phyloP scores from a whole-genome alignment of 2,329 filamentous ascomycete genomes.

The Scytalidium lignicola region DNA sequence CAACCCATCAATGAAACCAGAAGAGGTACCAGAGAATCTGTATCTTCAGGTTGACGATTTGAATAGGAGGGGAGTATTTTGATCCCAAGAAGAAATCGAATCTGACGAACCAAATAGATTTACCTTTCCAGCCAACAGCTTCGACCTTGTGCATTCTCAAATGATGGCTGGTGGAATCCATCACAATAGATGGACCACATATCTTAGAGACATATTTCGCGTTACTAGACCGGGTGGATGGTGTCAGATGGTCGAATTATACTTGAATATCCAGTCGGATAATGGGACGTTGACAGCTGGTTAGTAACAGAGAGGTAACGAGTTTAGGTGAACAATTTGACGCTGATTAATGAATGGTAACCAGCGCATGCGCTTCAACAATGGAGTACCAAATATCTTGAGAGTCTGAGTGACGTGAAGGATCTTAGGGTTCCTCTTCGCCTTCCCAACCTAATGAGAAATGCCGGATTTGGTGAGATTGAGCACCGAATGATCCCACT shows the following conservation, averaged over 20 bases:
- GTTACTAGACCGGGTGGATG: conserved; percentile 73
- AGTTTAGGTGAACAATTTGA: background rate
- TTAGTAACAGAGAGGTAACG: conserved; percentile 27
- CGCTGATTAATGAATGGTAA: background rate
- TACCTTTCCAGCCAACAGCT: conserved; percentile 64
- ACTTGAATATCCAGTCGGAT: conserved; percentile 79
- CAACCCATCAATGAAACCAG: conserved; percentile 63
- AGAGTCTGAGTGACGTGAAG: conserved; percentile 57
- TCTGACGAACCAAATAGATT: conserved; percentile 37
- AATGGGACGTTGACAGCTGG: conserved; percentile 70
- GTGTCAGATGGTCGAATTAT: conserved; percentile 85
- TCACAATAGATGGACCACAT: conserved; percentile 62
- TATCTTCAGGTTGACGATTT: conserved; percentile 70
- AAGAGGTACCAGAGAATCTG: conserved; percentile 60
- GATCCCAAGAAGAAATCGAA: background rate
- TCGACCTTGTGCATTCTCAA: conserved; percentile 72
- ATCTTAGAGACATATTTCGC: conserved; percentile 69
- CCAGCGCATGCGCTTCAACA: conserved; percentile 58
- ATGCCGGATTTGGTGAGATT: conserved; percentile 61
- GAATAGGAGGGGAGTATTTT: conserved; percentile 49
- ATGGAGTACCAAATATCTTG: conserved; percentile 63
- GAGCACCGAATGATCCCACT: conserved; percentile 61
- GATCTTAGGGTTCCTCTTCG: conserved; percentile 60
- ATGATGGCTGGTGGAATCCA: conserved; percentile 25
- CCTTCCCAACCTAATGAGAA: conserved; percentile 34